Evolutionary conservation across 140 eudicot genomes (phyloP).

Genomic region (Bidens hawaiensis): DNA sequence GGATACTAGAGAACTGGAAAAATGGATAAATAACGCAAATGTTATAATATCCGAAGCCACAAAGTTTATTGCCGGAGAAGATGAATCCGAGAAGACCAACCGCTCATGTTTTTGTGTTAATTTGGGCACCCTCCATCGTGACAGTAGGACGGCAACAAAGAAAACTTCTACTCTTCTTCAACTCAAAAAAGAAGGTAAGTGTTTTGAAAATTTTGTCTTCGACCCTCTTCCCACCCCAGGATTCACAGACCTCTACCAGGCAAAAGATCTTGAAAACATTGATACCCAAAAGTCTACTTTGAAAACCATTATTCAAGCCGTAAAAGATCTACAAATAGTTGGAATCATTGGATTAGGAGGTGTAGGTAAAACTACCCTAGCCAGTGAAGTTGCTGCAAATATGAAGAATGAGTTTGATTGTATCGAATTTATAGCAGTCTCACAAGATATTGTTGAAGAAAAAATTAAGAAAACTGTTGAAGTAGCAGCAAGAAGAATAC

Average conservation of each 20-base stretch:
- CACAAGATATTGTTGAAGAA: not conserved
- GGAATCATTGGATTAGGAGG: slow-evolving; percentile 25
- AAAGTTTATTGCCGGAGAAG: too few relatives aligned
- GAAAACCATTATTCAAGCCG: not conserved
- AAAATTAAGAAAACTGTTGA: not conserved
- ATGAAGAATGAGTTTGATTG: not conserved
- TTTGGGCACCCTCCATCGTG: too few relatives aligned
- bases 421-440: not conserved
- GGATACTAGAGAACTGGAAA: not conserved
- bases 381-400: slow-evolving; percentile 1
- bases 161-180: not conserved
- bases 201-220: not conserved
- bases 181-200: not conserved
- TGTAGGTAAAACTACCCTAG: slow-evolving; percentile 24
- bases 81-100: not conserved
- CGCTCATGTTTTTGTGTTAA: not conserved
- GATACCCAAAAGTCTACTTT: not conserved
- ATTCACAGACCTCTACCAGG: not conserved
- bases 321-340: slow-evolving; percentile 11
- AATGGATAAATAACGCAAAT: not conserved
- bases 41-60: too few relatives aligned
- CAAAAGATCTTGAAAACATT: not conserved
- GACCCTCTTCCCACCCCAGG: not conserved
- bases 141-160: not conserved
- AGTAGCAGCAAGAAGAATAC: not conserved